Evolutionary conservation across 805 yeast species (phyloP).

Genomic region (Candida sphagnicola): DNA sequence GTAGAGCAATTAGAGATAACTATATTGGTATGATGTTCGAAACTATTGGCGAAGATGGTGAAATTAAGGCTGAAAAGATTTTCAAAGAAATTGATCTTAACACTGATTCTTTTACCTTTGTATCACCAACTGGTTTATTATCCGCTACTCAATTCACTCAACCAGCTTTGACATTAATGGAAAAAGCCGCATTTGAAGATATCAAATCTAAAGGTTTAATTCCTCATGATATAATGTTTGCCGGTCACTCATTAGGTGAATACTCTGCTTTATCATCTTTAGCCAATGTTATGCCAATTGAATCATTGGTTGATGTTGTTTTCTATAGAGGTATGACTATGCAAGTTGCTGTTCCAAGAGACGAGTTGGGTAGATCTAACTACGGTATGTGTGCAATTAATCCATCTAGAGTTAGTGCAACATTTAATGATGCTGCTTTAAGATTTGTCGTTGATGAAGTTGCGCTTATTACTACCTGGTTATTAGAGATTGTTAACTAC

Average conservation of each 20-base stretch:
- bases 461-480: constrained; percentile 80
- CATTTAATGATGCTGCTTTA: constrained; percentile 90
- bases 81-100: constrained; percentile 84
- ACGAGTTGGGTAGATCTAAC: constrained; percentile 89
- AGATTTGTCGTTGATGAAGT: constrained; percentile 92
- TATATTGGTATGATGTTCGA: constrained; percentile 97
- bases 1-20: constrained; percentile 90
- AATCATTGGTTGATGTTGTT: constrained; percentile 93
- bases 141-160: constrained; percentile 99
- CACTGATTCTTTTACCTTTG: constrained; percentile 83
- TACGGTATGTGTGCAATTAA: constrained; percentile 99
- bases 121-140: constrained; percentile 88
- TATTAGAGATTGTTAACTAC: constrained; percentile 95
- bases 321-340: constrained; percentile 99
- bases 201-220: constrained; percentile 94
- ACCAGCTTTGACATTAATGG: constrained; percentile 99
- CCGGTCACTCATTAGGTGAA: constrained; percentile 99
- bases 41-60: constrained; percentile 82
- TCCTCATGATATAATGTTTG: constrained; percentile 90
- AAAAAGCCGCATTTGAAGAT: constrained; percentile 97
- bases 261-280: constrained; percentile 95
- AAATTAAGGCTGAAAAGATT: constrained; percentile 84
- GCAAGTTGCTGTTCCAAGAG: constrained; percentile 99
- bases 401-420: constrained; percentile 86
- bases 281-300: constrained; percentile 98